Percentiles rank a stretch among this genome's conserved stretches.
Conservation (phyloP, 805 yeast species). For the Saturnispora dispora region DNA sequence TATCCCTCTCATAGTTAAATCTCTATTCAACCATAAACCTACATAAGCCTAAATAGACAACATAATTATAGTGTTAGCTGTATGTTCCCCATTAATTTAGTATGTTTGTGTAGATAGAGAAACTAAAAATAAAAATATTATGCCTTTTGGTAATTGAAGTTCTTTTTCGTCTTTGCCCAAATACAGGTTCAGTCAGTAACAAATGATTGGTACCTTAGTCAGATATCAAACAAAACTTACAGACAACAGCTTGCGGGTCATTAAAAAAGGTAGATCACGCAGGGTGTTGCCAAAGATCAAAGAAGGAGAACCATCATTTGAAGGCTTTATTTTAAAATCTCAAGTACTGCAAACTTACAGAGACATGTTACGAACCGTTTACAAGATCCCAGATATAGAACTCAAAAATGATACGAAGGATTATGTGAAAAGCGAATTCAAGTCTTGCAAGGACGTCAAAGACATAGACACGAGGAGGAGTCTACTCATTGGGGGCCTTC, state of each 20-base stretch:
- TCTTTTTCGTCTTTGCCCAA: background rate
- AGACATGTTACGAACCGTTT: conserved; percentile 22
- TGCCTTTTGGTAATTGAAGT: background rate
- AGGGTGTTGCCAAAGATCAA: conserved; percentile 3
- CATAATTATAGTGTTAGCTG: background rate
- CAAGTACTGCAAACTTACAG: conserved; percentile 26
- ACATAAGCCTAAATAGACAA: background rate
- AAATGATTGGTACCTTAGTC: background rate
- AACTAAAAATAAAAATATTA: background rate
- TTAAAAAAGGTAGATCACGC: background rate
- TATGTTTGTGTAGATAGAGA: background rate
- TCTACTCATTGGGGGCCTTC: conserved; percentile 26
- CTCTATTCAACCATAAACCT: background rate
- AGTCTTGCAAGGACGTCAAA: conserved; percentile 15
- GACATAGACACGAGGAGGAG: conserved; percentile 24
- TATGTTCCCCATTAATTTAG: no score
- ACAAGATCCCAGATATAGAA: conserved; percentile 19
- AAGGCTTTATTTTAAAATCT: conserved; percentile 22
- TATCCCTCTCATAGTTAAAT: background rate
- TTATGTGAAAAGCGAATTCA: conserved; percentile 28
- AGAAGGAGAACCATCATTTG: conserved; percentile 11
- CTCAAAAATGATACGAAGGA: conserved; percentile 19
- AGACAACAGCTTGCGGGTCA: conserved; percentile 4
- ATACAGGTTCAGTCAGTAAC: background rate
- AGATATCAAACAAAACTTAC: conserved; percentile 5